These are phyloP conservation scores for Austroboletus niveus DNA, from an alignment of 1,284 basidiomycete genomes.

Conservation along the genomic window DNA sequence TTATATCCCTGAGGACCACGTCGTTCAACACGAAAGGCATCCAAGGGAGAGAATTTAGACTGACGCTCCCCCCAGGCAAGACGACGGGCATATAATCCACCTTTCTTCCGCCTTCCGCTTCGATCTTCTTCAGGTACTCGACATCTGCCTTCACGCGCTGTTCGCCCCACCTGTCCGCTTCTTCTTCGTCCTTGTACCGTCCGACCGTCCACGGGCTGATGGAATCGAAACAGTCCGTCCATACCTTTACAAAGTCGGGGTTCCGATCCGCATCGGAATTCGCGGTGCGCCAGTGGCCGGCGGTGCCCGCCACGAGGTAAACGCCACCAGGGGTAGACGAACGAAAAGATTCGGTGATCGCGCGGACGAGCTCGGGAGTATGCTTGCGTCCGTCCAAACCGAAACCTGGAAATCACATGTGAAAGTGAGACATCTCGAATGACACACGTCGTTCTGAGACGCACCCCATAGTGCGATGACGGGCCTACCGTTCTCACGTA, in stretches of 20 bases:
- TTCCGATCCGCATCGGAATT: constrained; percentile 64
- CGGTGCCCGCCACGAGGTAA: constrained; percentile 67
- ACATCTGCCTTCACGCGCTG: constrained; percentile 60
- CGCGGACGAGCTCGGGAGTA: constrained; percentile 55
- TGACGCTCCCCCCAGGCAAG: constrained; percentile 70
- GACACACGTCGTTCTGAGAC: constrained; percentile 6
- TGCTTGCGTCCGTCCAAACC: constrained; percentile 64
- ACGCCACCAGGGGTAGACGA: constrained; percentile 64
- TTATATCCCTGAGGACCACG: constrained; percentile 54
- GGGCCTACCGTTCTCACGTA: constrained; percentile 61
- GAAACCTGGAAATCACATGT: constrained; percentile 43
- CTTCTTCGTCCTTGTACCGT: constrained; percentile 53
- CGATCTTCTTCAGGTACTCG: constrained; percentile 52
- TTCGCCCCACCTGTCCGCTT: constrained; percentile 58
- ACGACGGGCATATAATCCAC: constrained; percentile 76
- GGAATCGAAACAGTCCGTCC: constrained; percentile 71
- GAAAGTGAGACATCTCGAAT: neutral
- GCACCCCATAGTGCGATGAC: constrained; percentile 71
- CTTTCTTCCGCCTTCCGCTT: constrained; percentile 46
- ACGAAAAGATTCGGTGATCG: constrained; percentile 54
- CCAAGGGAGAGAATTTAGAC: constrained; percentile 27
- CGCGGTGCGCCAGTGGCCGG: constrained; percentile 69
- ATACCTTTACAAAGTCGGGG: constrained; percentile 59
- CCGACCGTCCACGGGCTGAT: constrained; percentile 78
- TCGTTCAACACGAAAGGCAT: neutral